phyloP scores from a whole-genome alignment of 805 yeast genomes.

The Candida adriatica region DNA sequence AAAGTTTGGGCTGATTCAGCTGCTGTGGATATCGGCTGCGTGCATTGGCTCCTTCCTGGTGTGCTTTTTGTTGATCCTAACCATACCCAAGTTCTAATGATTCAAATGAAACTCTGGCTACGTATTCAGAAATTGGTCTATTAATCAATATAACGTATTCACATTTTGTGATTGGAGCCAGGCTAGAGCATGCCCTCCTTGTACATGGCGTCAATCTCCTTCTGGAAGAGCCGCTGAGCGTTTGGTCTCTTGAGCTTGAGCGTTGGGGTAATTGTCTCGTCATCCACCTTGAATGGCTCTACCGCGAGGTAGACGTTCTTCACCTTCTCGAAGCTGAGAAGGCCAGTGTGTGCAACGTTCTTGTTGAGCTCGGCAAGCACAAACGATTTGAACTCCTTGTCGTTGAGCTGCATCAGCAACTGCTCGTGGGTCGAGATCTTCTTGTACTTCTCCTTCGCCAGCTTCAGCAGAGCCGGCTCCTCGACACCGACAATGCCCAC shows the following conservation, averaged over 20 bases:
- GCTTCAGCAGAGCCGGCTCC: conserved; percentile 27
- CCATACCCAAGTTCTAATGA: conserved; percentile 31
- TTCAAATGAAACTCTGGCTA: too few species aligned
- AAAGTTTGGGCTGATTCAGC: conserved; percentile 25
- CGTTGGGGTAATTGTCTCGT: conserved; percentile 55
- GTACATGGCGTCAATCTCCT: conserved; percentile 38
- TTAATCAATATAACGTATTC: too few species aligned
- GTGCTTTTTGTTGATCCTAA: conserved; percentile 28
- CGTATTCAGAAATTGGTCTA: too few species aligned
- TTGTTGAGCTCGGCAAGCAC: conserved; percentile 33
- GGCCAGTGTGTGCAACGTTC: conserved; percentile 26
- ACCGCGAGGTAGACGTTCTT: conserved; percentile 38
- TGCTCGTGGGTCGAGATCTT: conserved; percentile 19
- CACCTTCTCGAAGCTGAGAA: conserved; percentile 46
- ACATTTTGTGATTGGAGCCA: too few species aligned
- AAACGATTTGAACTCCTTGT: conserved; percentile 29
- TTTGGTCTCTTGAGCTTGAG: conserved; percentile 44
- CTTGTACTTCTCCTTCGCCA: conserved; percentile 6
- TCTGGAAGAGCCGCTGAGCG: conserved; percentile 39
- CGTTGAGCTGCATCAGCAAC: conserved; percentile 17
- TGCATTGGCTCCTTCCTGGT: conserved; percentile 24
- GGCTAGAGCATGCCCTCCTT: conserved; percentile 30
- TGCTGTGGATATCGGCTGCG: conserved; percentile 22
- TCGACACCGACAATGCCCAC: conserved; percentile 63
- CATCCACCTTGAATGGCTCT: conserved; percentile 48